Evolutionary conservation across 2,329 filamentous ascomycete genomes (phyloP).

Genomic region (Trichoderma lentiforme): DNA sequence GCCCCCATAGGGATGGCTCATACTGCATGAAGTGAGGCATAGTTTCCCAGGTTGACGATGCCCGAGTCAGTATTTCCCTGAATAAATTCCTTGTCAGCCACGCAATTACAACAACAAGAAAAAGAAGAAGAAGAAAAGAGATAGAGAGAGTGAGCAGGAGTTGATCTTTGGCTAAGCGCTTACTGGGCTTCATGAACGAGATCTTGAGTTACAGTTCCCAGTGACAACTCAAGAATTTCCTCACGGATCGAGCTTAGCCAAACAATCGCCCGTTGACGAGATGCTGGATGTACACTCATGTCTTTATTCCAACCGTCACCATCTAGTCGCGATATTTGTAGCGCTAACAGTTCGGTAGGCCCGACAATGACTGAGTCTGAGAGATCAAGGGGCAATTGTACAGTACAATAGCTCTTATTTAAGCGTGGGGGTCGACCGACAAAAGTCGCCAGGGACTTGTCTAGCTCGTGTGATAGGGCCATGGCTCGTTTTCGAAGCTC

Average conservation of each 20-base stretch:
- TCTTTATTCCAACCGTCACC: background rate
- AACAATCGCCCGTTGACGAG: background rate
- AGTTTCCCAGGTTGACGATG: background rate
- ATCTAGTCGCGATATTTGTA: background rate
- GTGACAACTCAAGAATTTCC: background rate
- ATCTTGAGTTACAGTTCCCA: background rate
- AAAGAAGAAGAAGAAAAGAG: background rate
- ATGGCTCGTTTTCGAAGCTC: background rate
- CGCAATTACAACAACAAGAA: background rate
- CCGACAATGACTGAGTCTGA: background rate
- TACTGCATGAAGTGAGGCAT: background rate
- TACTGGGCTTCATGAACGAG: background rate
- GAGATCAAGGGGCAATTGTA: background rate
- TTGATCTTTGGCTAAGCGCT: background rate
- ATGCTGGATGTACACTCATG: background rate
- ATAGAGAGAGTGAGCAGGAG: background rate
- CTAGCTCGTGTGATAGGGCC: background rate
- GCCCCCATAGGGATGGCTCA: background rate
- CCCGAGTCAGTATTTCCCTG: background rate
- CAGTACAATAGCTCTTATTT: background rate
- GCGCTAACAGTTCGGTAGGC: background rate
- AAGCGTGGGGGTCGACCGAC: background rate
- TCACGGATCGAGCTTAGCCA: constrained; percentile 1
- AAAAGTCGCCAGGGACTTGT: background rate
- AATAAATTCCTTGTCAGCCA: background rate